Percentiles rank a stretch among this genome's conserved stretches.
phyloP scores from a whole-genome alignment of 768 basidiomycete species.

The Naganishia vishniacii region DNA sequence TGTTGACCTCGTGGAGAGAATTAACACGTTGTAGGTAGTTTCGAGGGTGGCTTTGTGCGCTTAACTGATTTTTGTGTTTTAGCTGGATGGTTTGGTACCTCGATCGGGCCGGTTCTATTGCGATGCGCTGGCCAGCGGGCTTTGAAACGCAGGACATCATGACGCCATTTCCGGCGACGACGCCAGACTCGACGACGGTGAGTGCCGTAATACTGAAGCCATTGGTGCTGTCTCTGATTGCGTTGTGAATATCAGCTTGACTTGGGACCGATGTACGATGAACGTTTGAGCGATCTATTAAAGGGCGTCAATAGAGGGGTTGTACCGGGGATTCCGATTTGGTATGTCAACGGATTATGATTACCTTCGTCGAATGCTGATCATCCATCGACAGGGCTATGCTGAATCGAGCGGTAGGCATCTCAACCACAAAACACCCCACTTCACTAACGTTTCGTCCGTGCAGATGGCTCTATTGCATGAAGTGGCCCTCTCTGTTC shows the following conservation, averaged over 20 bases:
- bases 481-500: conserved; percentile 1
- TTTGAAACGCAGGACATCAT: conserved; percentile 28
- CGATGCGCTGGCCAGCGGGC: conserved; percentile 29
- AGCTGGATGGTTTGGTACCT: conserved; percentile 34
- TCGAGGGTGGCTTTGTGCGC: neutral
- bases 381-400: neutral
- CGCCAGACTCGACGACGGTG: conserved; percentile 1
- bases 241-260: neutral
- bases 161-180: conserved; percentile 32
- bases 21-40: conserved; percentile 30
- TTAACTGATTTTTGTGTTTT: neutral
- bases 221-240: neutral
- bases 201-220: neutral
- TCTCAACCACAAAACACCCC: too few relatives aligned
- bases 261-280: conserved; percentile 1
- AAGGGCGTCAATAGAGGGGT: conserved; percentile 16
- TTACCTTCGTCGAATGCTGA: neutral
- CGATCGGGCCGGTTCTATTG: conserved; percentile 30
- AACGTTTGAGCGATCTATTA: conserved; percentile 19
- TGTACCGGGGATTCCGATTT: neutral
- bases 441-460: neutral
- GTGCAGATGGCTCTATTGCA: conserved; percentile 4
- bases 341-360: neutral
- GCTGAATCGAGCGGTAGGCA: neutral
- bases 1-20: conserved; percentile 30